Base-by-base conservation (phyloP, 495 filamentous ascomycete species). In the Delitschia confertaspora region DNA sequence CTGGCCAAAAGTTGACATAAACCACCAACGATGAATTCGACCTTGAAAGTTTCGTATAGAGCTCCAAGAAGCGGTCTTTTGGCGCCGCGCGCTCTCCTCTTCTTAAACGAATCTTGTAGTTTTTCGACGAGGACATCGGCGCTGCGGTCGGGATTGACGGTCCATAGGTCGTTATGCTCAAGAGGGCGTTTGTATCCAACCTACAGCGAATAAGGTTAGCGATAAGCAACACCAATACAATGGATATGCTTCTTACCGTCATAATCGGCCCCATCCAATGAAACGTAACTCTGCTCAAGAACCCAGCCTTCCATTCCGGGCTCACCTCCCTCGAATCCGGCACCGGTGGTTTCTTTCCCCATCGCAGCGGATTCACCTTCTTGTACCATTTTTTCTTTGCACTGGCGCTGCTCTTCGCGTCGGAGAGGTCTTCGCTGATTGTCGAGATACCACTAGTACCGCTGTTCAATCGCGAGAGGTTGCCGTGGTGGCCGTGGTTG, bases 81-180 rank as follows among this genome's bases (percentile, higher is more conserved):
- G 26, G 78, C 75, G 18, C 84, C 83, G 18, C 74, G 67, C 25
- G 69, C 69, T 4, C 75, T 68, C 4, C 87, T 74, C 38, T 68
- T 72, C 44, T 81, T 64, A 55, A 95, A 85, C 0, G 82, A 75
- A 24, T 65, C 70, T 17, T 75, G 66, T 18, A 91, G 63, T 53
- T 74, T 82, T 6, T 60, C 59, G 7, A 81, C 75, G 55, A 94
- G 57, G 3, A 75, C 59, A 17, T 85, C 74, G 27, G 82, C 79
- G n/a, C 74, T 67, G 29, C 89, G 72, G 42, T 82, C 60, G 0
- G 88, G 88, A 50, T 93, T 94, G 34, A 95, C 82, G 1, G 67
- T 69, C 79, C 88, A 94, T 43, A 96, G 77, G 58, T 96, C 89
- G 57, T 81, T 81, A 25, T 79, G 63, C 51, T 95, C 84, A 5